Conservation (phyloP, 495 filamentous ascomycete species). For the Lepraria neglecta region DNA sequence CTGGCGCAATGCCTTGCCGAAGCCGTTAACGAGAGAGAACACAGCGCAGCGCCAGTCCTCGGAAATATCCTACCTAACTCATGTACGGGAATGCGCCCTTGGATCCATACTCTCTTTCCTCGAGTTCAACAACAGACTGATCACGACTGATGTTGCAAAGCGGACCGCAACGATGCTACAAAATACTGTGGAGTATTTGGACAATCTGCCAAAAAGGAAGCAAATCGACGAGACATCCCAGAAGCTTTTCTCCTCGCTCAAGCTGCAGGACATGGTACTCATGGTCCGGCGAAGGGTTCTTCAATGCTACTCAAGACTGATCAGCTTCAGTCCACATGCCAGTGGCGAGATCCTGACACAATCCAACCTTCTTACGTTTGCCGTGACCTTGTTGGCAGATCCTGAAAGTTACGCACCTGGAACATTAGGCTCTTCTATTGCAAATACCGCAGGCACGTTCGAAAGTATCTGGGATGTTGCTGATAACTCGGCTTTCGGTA, state of each 20-base stretch:
- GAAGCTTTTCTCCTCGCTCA: constrained; percentile 76
- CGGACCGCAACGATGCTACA: constrained; percentile 91
- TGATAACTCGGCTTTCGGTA: constrained; percentile 90
- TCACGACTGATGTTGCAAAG: constrained; percentile 93
- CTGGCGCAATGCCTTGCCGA: constrained; percentile 96
- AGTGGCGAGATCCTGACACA: constrained; percentile 81
- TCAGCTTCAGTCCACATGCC: constrained; percentile 74
- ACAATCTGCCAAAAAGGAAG: constrained; percentile 74
- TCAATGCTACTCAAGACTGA: constrained; percentile 87
- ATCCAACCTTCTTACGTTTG: constrained; percentile 87
- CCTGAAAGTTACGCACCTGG: constrained; percentile 79
- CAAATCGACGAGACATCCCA: constrained; percentile 82
- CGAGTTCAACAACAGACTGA: constrained; percentile 83
- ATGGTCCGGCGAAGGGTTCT: constrained; percentile 92
- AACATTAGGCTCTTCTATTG: constrained; percentile 86
- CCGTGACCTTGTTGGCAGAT: constrained; percentile 86
- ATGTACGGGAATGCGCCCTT: constrained; percentile 91
- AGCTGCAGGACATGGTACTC: constrained; percentile 82
- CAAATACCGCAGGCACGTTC: constrained; percentile 80
- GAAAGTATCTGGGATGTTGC: constrained; percentile 91
- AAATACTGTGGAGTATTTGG: constrained; percentile 83
- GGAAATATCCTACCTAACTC: constrained; percentile 87
- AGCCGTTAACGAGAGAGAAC: constrained; percentile 86
- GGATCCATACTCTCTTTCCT: constrained; percentile 88
- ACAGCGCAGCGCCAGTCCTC: constrained; percentile 70